Percentiles rank a stretch among this genome's conserved stretches.
Conservation (phyloP, 192 early-diverging fungal species). For the Funneliformis geosporum region DNA sequence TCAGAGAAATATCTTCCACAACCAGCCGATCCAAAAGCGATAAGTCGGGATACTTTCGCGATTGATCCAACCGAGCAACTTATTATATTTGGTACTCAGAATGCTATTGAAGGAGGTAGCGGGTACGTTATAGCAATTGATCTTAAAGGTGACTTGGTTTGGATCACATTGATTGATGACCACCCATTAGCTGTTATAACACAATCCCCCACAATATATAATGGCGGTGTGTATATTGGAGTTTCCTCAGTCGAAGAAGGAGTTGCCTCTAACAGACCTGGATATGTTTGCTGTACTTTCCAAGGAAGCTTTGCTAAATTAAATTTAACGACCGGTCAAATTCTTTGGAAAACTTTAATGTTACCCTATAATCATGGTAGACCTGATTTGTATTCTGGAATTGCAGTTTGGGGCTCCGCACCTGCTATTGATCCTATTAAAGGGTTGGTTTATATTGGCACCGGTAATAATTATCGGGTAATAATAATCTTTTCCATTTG, state of each 20-base stretch:
- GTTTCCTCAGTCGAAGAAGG: background rate
- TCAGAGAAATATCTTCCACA: background rate
- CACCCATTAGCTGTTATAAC: background rate
- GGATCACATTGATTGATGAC: background rate
- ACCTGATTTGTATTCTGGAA: background rate
- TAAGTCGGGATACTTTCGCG: background rate
- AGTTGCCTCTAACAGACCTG: background rate
- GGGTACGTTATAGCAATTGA: background rate
- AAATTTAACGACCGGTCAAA: background rate
- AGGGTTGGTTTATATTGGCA: background rate
- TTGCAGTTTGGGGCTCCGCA: background rate
- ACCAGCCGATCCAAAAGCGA: background rate
- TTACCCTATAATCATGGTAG: background rate
- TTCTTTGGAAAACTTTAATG: background rate
- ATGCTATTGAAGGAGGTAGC: background rate
- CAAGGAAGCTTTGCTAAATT: background rate
- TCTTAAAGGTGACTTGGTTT: background rate
- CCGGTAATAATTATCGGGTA: background rate
- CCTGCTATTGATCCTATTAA: background rate
- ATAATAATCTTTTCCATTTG: background rate
- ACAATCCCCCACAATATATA: background rate
- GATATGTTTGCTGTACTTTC: background rate
- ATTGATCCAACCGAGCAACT: background rate
- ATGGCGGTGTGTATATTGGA: background rate
- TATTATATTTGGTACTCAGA: background rate